Evolutionary conservation across 148 eudicot species (phyloP), one percentile per base, ranked within the genome.

Genomic region (Rhododendron kiyosumense): DNA sequence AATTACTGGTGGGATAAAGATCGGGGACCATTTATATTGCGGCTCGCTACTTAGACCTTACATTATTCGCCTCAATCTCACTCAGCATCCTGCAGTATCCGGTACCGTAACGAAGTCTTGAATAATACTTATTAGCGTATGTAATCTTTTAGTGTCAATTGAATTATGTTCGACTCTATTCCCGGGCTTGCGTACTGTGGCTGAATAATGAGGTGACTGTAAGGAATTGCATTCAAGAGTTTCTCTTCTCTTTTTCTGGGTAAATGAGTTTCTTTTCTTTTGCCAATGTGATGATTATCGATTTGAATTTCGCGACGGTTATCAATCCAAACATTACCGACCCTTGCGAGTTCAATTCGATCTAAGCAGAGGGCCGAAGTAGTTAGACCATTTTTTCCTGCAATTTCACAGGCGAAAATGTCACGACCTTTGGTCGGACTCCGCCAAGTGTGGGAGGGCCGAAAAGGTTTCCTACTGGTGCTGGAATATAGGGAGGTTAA

Each of bases 41-140:
- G 96, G 97, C 59, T 92, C 94, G 7, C 30, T 94, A 1, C 49
- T 73, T 2, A 79, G 84, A 83, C 85, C 91, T 0, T 92, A 92
- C 86, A 93, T 96, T 24, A 75, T 94, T 77, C 93, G 94, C 79
- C 91, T 92, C 84, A 90, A 96, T 83, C 52, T 92, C n/a, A 92
- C 81, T 17, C 84, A 89, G 82, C 89, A 90, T 54, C 61, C 61
- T 59, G 89, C 92, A 30, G 30, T 88, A 48, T 18, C 83, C 8
- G 9, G 30, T 20, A 32, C 48, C 54, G 1, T 81, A 49, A 52
- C 76, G 22, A 46, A 85, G 46, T 30, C 38, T 74, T 74, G 38
- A 74, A 36, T 59, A 0, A 18, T 5, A 59, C 8, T 20, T 20
- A 6, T 14, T 18, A 20, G 0, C 20, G 9, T 59, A 59, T 20